Conservation (phyloP, 768 basidiomycete genomes). For the Suillus cothurnatus region DNA sequence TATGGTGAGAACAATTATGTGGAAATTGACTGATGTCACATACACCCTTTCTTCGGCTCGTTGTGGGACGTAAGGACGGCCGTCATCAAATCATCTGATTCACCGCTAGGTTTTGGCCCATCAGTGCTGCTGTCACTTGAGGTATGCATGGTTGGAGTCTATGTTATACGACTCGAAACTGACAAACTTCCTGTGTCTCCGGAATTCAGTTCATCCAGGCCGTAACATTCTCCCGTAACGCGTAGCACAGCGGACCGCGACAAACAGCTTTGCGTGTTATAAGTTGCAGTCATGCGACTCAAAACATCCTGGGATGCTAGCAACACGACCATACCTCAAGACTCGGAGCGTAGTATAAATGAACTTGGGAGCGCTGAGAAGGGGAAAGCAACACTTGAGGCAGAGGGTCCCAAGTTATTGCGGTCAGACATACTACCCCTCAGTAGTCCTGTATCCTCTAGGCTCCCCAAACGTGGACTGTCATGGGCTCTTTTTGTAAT, state of each 20-base stretch:
- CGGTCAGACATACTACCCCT: constrained; percentile 10
- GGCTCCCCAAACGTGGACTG: constrained; percentile 10
- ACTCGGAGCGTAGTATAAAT: constrained; percentile 4
- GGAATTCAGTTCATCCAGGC: background rate
- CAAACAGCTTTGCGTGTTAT: background rate
- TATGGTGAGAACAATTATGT: too few species aligned
- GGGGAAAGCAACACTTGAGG: constrained; percentile 3
- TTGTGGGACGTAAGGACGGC: too few species aligned
- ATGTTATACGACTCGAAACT: background rate
- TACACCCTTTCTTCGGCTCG: too few species aligned
- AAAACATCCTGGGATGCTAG: constrained; percentile 3
- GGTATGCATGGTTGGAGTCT: too few species aligned
- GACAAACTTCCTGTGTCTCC: background rate
- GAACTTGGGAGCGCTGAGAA: background rate
- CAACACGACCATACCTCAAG: background rate
- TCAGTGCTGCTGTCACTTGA: too few species aligned
- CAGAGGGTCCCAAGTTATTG: background rate
- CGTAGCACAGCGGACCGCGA: background rate
- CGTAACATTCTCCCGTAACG: background rate
- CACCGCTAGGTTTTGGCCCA: too few species aligned
- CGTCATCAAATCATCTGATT: too few species aligned
- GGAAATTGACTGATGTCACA: too few species aligned
- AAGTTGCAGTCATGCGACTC: background rate
- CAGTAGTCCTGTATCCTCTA: background rate
- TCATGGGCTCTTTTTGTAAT: constrained; percentile 19